These are phyloP conservation scores for Fusarium siculi DNA, from an alignment of 2,329 filamentous ascomycete species.

Conservation along the genomic window DNA sequence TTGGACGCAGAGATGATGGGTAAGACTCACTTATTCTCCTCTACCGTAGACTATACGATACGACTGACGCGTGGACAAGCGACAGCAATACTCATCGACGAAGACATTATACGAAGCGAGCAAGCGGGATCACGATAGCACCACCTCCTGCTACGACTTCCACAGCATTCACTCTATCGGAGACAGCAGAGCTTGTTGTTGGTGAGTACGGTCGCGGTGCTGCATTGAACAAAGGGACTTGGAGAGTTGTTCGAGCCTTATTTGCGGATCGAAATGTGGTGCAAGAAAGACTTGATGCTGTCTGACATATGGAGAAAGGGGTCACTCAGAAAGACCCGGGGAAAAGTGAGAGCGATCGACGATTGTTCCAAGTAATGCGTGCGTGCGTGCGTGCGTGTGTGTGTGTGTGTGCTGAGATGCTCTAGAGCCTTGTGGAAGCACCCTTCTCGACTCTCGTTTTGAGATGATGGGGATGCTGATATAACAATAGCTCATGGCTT, in stretches of 20 bases:
- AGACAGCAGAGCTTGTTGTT: background rate
- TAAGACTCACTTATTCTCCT: background rate
- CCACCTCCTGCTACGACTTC: background rate
- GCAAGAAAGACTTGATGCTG: background rate
- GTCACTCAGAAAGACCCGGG: accelerated
- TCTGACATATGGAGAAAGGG: background rate
- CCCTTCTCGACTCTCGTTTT: background rate
- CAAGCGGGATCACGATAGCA: background rate
- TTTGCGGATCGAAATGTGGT: conserved; percentile 3
- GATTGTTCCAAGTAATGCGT: accelerated
- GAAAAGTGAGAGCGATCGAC: background rate
- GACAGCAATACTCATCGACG: background rate
- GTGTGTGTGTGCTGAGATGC: no score
- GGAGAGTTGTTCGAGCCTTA: conserved; percentile 8
- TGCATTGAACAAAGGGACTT: background rate
- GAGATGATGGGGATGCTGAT: background rate
- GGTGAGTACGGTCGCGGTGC: background rate
- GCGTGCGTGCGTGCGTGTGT: no score
- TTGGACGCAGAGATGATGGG: accelerated
- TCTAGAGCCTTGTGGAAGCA: background rate
- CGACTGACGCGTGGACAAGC: background rate
- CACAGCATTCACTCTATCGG: background rate
- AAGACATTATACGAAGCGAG: background rate
- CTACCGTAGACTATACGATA: accelerated
- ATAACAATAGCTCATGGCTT: background rate